Evolutionary conservation across 805 yeast genomes (phyloP).

Genomic region (Metschnikowia anglica): DNA sequence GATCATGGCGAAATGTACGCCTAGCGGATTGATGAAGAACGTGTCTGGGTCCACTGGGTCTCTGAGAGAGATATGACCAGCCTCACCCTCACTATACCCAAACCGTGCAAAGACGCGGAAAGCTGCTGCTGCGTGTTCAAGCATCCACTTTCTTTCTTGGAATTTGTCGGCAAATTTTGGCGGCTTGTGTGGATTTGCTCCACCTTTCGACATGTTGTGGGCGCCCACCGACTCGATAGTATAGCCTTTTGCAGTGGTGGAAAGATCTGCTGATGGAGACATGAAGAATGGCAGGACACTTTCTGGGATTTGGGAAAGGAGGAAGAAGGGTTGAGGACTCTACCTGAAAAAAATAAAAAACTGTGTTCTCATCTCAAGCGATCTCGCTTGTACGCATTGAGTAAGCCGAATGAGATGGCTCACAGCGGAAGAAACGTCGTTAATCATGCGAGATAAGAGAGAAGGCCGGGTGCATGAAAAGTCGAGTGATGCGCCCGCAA

Average conservation of each 20-base stretch:
- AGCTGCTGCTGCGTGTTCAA: slow-evolving; percentile 11
- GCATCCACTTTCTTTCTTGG: slow-evolving; percentile 10
- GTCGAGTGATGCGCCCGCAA: too few species aligned
- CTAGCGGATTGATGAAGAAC: slow-evolving; percentile 16
- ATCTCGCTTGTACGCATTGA: too few species aligned
- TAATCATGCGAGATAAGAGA: too few species aligned
- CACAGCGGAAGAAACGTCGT: too few species aligned
- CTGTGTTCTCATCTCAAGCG: too few species aligned
- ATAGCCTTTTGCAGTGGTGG: slow-evolving; percentile 7
- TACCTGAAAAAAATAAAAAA: too few species aligned
- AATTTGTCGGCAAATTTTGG: slow-evolving; percentile 10
- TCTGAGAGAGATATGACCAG: slow-evolving; percentile 15
- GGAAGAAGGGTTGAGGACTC: neutral
- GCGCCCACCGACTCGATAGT: slow-evolving; percentile 9
- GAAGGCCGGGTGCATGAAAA: too few species aligned
- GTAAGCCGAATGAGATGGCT: too few species aligned
- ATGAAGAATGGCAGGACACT: neutral
- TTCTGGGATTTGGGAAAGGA: neutral
- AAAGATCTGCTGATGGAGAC: neutral
- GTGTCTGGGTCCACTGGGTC: slow-evolving; percentile 17
- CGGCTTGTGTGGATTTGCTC: slow-evolving; percentile 8
- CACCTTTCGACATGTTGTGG: slow-evolving; percentile 15
- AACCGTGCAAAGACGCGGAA: slow-evolving; percentile 14
- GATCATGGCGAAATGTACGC: slow-evolving; percentile 14
- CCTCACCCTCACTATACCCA: slow-evolving; percentile 15